Conservation (phyloP, 176 grass and related monocot genomes). For the Poa pratensis region DNA sequence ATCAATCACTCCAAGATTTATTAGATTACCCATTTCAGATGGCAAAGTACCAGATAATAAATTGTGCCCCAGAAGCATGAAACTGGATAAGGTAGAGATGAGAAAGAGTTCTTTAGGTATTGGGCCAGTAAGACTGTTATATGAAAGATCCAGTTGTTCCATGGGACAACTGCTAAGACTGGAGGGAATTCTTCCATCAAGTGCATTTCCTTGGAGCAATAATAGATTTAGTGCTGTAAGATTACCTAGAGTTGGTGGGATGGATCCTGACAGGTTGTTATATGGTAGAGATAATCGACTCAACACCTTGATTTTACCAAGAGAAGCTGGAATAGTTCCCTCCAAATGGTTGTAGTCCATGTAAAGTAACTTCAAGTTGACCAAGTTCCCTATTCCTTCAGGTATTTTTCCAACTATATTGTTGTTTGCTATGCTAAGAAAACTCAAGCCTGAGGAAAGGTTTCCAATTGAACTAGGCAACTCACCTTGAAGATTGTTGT, state of each 20-base stretch:
- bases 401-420: conserved; percentile 35
- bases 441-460: conserved; percentile 7
- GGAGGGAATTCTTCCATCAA: conserved; percentile 25
- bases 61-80: conserved; percentile 50
- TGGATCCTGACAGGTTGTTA: conserved; percentile 32
- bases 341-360: background rate
- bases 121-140: conserved; percentile 43
- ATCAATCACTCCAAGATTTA: conserved; percentile 20
- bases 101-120: conserved; percentile 54
- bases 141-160: conserved; percentile 40
- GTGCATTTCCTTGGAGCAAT: background rate
- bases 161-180: conserved; percentile 28
- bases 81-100: conserved; percentile 30
- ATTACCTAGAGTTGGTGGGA: conserved; percentile 21
- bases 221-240: conserved; percentile 24
- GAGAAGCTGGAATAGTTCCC: conserved; percentile 21
- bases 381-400: conserved; percentile 30
- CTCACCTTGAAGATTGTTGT: conserved; percentile 22
- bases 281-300: background rate
- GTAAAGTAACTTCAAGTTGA: conserved; percentile 29
- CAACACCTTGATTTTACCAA: conserved; percentile 9
- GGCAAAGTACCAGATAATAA: conserved; percentile 45
- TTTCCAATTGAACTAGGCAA: conserved; percentile 30
- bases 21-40: conserved; percentile 39
- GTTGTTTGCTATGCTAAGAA: conserved; percentile 10